Base-by-base conservation (phyloP, 768 basidiomycete species). In the Naganishia vishniacii region DNA sequence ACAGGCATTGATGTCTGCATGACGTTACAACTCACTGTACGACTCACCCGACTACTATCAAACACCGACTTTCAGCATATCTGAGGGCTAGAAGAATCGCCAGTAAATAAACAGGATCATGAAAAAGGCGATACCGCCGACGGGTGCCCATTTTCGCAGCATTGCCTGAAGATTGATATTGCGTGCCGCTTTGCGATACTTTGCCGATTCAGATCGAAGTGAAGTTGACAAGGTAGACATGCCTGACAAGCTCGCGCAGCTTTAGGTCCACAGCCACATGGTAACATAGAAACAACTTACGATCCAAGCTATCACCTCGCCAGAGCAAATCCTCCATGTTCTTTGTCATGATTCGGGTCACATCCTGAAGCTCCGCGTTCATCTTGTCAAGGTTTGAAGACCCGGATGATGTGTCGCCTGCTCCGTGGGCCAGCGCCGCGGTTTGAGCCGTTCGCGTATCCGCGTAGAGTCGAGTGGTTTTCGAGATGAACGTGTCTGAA, bases 241-340 rank as follows among this genome's bases (percentile, higher is more conserved):
- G 74, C 88, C 92, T 94, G 70, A 13, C 64, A 37, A 34, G 16
- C 1, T 26, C 5, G 40, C 16, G 6, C 44, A 26, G 6, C 9
- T 29, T 44, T 20, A 12, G 4, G 31, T 4, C 32, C 15, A 41
- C 25, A 29, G 20, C 32, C 12, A 4, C 16, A 20, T 45, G 32
- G 20, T 20, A 48, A 80, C 15, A 18, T n/a, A n/a, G n/a, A n/a
- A n/a, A n/a, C 16, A 16, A 70, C 88, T 70, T 73, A 94, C 95
- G 83, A 78, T 99, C 95, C 64, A 99, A 82, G 31, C 91, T 94
- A 77, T 99, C 95, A 28, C 95, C 95, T 76, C 95, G 82, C 95
- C 94, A 98, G 51, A 99, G 79, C 58, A 99, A 80, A 78, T 99
- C 95, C 78, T 99, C 95, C 94, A 99, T 99, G 74, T 99, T 98